Conservation (phyloP, 2,329 filamentous ascomycete species). For the Aspergillus sojae region DNA sequence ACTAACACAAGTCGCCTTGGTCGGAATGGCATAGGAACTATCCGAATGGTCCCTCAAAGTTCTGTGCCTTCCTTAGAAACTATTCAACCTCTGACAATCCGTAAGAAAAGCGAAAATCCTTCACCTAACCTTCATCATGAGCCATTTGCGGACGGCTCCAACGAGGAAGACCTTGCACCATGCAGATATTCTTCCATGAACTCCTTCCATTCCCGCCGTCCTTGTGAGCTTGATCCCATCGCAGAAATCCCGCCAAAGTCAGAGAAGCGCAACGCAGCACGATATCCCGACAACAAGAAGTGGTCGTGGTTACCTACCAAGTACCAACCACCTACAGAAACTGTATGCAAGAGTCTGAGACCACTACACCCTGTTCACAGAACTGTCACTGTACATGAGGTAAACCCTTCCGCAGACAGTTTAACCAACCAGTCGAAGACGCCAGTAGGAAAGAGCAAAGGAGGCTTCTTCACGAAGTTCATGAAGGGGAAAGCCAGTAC, state of each 20-base stretch:
- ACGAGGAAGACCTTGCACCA: slow-evolving; percentile 13
- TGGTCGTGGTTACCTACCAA: slow-evolving; percentile 51
- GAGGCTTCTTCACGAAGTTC: slow-evolving; percentile 56
- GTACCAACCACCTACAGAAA: slow-evolving; percentile 30
- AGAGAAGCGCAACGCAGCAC: slow-evolving; percentile 29
- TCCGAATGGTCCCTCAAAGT: slow-evolving; percentile 60
- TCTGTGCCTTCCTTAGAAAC: slow-evolving; percentile 48
- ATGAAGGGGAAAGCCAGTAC: slow-evolving; percentile 52
- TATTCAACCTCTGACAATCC: slow-evolving; percentile 58
- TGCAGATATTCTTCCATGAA: slow-evolving; percentile 21
- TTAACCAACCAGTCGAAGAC: slow-evolving; percentile 12
- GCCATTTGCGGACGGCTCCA: slow-evolving; percentile 18
- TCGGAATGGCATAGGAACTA: slow-evolving; percentile 47
- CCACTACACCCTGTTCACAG: slow-evolving; percentile 28
- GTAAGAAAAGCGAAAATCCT: slow-evolving; percentile 43
- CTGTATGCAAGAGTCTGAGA: slow-evolving; percentile 23
- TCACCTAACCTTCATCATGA: slow-evolving; percentile 6
- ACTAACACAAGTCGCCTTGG: slow-evolving; percentile 14
- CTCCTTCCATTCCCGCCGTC: slow-evolving; percentile 30
- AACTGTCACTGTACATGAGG: slow-evolving; percentile 31
- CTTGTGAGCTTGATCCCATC: slow-evolving; percentile 45
- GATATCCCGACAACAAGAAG: slow-evolving; percentile 40
- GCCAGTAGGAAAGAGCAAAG: slow-evolving; percentile 35
- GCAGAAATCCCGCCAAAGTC: slow-evolving; percentile 42
- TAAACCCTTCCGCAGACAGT: slow-evolving; percentile 19